Percentiles rank a stretch among this genome's conserved stretches.
phyloP scores from a whole-genome alignment of 1,284 basidiomycete genomes.

The Ceratobasidium sp. region DNA sequence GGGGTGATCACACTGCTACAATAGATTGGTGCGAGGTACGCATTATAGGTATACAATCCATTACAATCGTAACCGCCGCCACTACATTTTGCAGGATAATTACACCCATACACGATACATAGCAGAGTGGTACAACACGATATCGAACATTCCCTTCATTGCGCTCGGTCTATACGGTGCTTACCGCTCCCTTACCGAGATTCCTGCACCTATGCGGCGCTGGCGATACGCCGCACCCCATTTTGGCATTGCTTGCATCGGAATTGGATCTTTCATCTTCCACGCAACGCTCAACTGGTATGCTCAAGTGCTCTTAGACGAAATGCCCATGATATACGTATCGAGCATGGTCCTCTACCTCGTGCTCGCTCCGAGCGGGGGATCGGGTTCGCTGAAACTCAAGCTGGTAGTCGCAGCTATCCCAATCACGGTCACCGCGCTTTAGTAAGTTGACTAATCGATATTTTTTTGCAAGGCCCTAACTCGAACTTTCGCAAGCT shows the following conservation, averaged over 20 bases:
- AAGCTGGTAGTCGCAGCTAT: slow-evolving; percentile 57
- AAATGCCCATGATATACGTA: slow-evolving; percentile 52
- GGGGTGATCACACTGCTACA: slow-evolving; percentile 50
- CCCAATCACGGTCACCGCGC: slow-evolving; percentile 57
- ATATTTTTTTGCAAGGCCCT: not conserved
- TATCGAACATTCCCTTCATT: slow-evolving; percentile 51
- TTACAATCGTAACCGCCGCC: not conserved
- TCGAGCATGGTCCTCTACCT: slow-evolving; percentile 51
- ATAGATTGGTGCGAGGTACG: slow-evolving; percentile 52
- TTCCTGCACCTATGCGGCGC: slow-evolving; percentile 23
- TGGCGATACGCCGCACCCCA: slow-evolving; percentile 44
- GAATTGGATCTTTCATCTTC: slow-evolving; percentile 50
- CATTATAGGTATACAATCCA: not conserved
- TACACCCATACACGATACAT: slow-evolving; percentile 49
- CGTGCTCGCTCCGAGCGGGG: slow-evolving; percentile 25
- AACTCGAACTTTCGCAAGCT: slow-evolving; percentile 52
- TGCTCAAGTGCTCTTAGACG: slow-evolving; percentile 51
- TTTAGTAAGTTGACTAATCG: slow-evolving; percentile 57
- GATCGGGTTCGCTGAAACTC: slow-evolving; percentile 45
- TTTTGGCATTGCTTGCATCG: slow-evolving; percentile 47
- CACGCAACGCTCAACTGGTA: slow-evolving; percentile 51
- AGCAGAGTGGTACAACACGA: slow-evolving; percentile 51
- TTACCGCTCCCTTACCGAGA: slow-evolving; percentile 11
- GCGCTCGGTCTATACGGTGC: slow-evolving; percentile 50
- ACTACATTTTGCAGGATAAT: slow-evolving; percentile 47